Conservation (phyloP, 148 eudicot species). For the Chenopodium berlandieri region DNA sequence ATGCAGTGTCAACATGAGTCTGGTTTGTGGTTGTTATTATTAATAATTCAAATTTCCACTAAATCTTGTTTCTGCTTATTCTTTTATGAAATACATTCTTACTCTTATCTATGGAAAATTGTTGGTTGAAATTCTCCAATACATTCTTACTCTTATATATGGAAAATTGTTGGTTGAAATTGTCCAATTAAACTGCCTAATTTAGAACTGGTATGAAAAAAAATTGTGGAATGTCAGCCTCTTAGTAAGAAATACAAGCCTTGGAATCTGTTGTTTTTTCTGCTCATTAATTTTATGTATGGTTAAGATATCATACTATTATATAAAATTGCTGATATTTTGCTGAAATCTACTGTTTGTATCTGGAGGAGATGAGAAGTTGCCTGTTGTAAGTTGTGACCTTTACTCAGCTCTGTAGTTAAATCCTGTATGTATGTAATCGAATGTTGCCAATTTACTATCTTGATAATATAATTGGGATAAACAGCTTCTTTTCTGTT, state of each 20-base stretch:
- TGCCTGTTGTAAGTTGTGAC: background rate
- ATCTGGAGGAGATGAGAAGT: background rate
- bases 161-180: too few relatives aligned
- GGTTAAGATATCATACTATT: background rate
- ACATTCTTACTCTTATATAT: too few relatives aligned
- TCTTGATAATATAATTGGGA: background rate
- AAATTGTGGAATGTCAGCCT: too few relatives aligned
- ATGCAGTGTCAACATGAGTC: conserved; percentile 97
- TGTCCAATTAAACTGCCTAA: too few relatives aligned
- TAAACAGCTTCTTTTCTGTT: background rate
- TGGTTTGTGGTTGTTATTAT: conserved; percentile 35
- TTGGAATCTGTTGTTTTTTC: background rate
- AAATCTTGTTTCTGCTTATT: too few relatives aligned
- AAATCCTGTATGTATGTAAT: background rate
- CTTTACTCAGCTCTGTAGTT: background rate
- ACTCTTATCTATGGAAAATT: too few relatives aligned
- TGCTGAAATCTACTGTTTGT: background rate
- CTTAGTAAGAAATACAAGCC: too few relatives aligned
- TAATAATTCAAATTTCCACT: too few relatives aligned
- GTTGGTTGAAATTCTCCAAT: too few relatives aligned
- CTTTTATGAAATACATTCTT: too few relatives aligned
- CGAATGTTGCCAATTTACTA: background rate
- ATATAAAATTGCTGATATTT: background rate
- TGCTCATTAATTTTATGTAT: background rate
- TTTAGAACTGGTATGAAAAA: too few relatives aligned